Conservation (phyloP, 164 flowering plant genomes). For the Houttuynia cordata region DNA sequence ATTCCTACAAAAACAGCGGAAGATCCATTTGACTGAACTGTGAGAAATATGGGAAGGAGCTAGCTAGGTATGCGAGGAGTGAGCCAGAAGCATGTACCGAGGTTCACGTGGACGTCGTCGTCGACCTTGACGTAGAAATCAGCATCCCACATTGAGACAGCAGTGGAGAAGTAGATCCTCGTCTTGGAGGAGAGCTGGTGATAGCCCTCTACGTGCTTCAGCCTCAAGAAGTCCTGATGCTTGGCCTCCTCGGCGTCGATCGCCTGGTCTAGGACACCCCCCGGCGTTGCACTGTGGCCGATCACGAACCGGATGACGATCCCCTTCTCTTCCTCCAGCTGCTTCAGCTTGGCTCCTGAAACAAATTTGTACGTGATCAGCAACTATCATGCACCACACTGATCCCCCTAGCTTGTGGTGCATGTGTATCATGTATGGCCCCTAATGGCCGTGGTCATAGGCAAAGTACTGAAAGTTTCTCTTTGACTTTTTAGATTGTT, state of each 20-base stretch:
- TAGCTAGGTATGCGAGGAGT: neutral
- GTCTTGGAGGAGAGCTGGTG: conserved; percentile 79
- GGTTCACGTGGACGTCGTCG: conserved; percentile 74
- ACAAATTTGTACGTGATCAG: neutral
- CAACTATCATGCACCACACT: neutral
- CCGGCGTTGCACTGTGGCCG: conserved; percentile 62
- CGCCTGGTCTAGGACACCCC: conserved; percentile 49
- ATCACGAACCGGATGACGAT: conserved; percentile 69
- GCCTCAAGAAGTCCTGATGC: conserved; percentile 55
- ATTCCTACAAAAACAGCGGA: conserved; percentile 23
- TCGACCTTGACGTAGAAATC: conserved; percentile 81
- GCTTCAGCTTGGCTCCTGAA: conserved; percentile 43
- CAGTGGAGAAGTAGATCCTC: conserved; percentile 54
- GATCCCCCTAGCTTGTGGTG: neutral
- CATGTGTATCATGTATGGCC: neutral
- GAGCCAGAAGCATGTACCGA: conserved; percentile 24
- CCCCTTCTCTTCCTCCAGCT: conserved; percentile 70
- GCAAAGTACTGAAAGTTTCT: too few relatives aligned
- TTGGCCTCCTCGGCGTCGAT: conserved; percentile 56
- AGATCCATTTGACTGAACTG: neutral
- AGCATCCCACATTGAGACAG: conserved; percentile 62
- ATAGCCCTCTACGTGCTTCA: conserved; percentile 76
- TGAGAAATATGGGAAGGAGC: neutral
- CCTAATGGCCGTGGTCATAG: too few relatives aligned
- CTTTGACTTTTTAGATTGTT: too few relatives aligned